Evolutionary conservation across 2,329 filamentous ascomycete genomes (phyloP).

Genomic region (Ophiostoma perfectum): DNA sequence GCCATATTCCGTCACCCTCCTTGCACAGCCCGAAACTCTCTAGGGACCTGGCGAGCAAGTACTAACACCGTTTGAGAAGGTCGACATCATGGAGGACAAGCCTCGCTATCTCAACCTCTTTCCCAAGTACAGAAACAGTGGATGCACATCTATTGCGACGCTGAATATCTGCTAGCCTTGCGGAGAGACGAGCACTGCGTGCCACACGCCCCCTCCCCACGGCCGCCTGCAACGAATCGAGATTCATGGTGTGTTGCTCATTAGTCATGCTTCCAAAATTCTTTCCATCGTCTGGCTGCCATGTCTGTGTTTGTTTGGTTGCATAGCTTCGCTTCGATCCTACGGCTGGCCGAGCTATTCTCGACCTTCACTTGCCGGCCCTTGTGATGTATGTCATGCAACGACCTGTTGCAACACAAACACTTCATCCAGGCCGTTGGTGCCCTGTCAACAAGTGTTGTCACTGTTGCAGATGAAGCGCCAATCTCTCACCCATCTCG

Average conservation of each 20-base stretch:
- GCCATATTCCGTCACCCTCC: neutral
- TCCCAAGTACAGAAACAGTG: neutral
- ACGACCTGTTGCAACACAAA: too few relatives aligned
- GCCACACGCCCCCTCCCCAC: neutral
- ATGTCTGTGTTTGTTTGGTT: neutral
- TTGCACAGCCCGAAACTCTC: neutral
- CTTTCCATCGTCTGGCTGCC: neutral
- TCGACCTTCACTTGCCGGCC: too few relatives aligned
- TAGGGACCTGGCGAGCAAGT: neutral
- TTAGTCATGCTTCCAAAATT: neutral
- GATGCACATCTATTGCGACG: neutral
- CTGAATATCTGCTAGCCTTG: neutral
- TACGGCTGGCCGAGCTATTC: too few relatives aligned
- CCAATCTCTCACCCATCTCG: neutral
- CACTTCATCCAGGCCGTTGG: neutral
- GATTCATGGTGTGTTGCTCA: neutral
- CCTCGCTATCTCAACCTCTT: neutral
- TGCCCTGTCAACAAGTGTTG: neutral
- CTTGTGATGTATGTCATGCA: too few relatives aligned
- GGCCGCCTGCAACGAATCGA: neutral
- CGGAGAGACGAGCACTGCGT: neutral
- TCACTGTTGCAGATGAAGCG: neutral
- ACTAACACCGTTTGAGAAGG: constrained; percentile 4
- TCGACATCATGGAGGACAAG: neutral
- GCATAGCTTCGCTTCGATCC: neutral